These are phyloP conservation scores for Phyllosticta citrichinensis DNA, from an alignment of 2,329 filamentous ascomycete genomes.

Conservation along the genomic window DNA sequence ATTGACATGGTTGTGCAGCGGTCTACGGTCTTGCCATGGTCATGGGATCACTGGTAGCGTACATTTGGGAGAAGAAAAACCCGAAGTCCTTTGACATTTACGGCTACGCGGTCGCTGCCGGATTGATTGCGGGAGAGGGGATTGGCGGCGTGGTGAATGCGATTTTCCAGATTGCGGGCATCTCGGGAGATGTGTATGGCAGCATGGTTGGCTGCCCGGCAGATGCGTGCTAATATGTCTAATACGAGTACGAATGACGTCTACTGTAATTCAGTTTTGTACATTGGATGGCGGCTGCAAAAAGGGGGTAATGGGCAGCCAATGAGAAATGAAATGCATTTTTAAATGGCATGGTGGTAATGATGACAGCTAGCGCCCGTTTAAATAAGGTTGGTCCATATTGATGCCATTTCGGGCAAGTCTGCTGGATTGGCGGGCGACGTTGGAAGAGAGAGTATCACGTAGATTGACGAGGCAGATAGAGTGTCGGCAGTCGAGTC, in stretches of 20 bases:
- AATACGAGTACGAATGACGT: not conserved
- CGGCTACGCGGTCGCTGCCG: conserved; percentile 50
- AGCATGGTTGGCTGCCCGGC: conserved; percentile 33
- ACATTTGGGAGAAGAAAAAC: conserved; percentile 45
- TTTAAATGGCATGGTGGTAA: not conserved
- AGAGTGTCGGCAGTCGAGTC: not conserved
- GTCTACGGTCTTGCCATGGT: conserved; percentile 50
- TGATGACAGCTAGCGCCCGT: not conserved
- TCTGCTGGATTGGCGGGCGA: not conserved
- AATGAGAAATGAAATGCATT: not conserved
- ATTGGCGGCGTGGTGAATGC: conserved; percentile 55
- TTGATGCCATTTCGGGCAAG: not conserved
- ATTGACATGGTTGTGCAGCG: conserved; percentile 14
- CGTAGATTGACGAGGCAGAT: not conserved
- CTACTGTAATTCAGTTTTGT: too few species aligned
- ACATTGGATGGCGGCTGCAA: not conserved
- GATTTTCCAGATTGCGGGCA: conserved; percentile 37
- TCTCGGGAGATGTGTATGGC: conserved; percentile 32
- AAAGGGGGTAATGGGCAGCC: not conserved
- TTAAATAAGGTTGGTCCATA: not conserved
- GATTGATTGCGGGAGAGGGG: conserved; percentile 54
- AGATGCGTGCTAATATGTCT: not conserved
- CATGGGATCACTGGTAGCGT: conserved; percentile 44
- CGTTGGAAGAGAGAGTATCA: not conserved
- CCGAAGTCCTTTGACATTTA: conserved; percentile 47